Percentiles rank a stretch among this genome's conserved stretches.
phyloP scores from a whole-genome alignment of 352 stramenopile genomes.

The Peronospora destructor region DNA sequence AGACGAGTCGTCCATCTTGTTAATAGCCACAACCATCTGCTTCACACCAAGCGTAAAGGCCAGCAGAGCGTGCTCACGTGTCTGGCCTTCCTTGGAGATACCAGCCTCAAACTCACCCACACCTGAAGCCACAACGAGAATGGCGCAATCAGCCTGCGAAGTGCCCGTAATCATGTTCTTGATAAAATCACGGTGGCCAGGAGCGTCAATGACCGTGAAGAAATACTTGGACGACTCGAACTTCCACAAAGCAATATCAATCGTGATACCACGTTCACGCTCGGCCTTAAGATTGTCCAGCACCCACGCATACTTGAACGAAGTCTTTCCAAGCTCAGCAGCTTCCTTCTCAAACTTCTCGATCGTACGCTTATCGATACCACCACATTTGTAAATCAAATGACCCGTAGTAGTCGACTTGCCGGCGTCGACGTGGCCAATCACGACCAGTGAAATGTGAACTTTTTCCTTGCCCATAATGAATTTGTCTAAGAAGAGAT shows the following conservation, averaged over 20 bases:
- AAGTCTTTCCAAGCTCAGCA: constrained; percentile 93
- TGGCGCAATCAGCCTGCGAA: constrained; percentile 95
- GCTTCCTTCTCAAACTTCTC: constrained; percentile 97
- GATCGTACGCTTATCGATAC: constrained; percentile 98
- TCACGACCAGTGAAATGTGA: constrained; percentile 92
- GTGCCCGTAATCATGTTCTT: constrained; percentile 99
- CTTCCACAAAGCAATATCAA: constrained; percentile 97
- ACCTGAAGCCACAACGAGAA: constrained; percentile 92
- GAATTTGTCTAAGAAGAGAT: constrained; percentile 11
- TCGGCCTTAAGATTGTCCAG: constrained; percentile 98
- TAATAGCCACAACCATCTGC: constrained; percentile 96
- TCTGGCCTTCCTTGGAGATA: constrained; percentile 94
- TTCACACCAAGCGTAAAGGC: constrained; percentile 96
- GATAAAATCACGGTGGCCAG: constrained; percentile 97
- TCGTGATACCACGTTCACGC: constrained; percentile 96
- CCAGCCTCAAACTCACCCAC: constrained; percentile 92
- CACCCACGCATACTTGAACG: constrained; percentile 99
- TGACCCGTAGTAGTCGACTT: constrained; percentile 99
- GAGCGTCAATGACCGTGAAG: constrained; percentile 98
- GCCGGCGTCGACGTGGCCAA: constrained; percentile 95
- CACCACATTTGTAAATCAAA: constrained; percentile 99
- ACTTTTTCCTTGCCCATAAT: constrained; percentile 68
- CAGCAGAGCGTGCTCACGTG: constrained; percentile 92
- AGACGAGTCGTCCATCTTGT: constrained; percentile 97
- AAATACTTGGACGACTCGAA: constrained; percentile 95